Evolutionary conservation across 2,329 filamentous ascomycete species (phyloP).

Genomic region (Botrytis hyacinthi): DNA sequence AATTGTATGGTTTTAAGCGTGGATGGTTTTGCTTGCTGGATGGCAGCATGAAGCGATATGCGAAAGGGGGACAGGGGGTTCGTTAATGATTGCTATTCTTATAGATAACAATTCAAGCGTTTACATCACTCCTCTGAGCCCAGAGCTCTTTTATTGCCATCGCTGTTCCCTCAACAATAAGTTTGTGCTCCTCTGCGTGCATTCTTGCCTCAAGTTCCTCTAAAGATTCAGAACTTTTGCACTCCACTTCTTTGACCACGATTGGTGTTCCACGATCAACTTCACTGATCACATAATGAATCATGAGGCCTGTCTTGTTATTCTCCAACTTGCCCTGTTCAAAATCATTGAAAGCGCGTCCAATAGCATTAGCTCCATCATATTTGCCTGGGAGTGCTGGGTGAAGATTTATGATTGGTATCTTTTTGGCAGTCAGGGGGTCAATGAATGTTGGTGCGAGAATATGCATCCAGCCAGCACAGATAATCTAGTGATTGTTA

Average conservation of each 20-base stretch:
- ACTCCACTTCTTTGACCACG: slow-evolving; percentile 65
- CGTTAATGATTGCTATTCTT: slow-evolving; percentile 8
- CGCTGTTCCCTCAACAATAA: slow-evolving; percentile 73
- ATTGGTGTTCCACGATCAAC: slow-evolving; percentile 80
- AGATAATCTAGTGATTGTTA: slow-evolving; percentile 50
- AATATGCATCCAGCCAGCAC: slow-evolving; percentile 70
- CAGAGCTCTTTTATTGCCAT: slow-evolving; percentile 46
- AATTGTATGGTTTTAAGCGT: slow-evolving; percentile 9
- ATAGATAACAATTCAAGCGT: slow-evolving; percentile 16
- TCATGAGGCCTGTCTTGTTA: slow-evolving; percentile 76
- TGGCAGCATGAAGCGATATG: not conserved
- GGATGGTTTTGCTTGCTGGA: not conserved
- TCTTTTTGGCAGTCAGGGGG: slow-evolving; percentile 51
- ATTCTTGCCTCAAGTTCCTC: slow-evolving; percentile 69
- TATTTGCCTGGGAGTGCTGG: slow-evolving; percentile 67
- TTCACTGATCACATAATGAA: slow-evolving; percentile 77
- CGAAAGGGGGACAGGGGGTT: not conserved
- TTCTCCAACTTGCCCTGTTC: slow-evolving; percentile 61
- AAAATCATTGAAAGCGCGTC: slow-evolving; percentile 73
- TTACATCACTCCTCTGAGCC: slow-evolving; percentile 30
- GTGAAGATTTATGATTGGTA: slow-evolving; percentile 68
- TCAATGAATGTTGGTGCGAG: slow-evolving; percentile 60
- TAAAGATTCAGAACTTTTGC: slow-evolving; percentile 62
- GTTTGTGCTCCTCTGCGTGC: slow-evolving; percentile 71
- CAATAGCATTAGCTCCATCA: slow-evolving; percentile 75